A percentile compares a stretch with the other conserved stretches of the same genome.
Conservation (phyloP, 306 rosid species). For the Cicer cuneatum region DNA sequence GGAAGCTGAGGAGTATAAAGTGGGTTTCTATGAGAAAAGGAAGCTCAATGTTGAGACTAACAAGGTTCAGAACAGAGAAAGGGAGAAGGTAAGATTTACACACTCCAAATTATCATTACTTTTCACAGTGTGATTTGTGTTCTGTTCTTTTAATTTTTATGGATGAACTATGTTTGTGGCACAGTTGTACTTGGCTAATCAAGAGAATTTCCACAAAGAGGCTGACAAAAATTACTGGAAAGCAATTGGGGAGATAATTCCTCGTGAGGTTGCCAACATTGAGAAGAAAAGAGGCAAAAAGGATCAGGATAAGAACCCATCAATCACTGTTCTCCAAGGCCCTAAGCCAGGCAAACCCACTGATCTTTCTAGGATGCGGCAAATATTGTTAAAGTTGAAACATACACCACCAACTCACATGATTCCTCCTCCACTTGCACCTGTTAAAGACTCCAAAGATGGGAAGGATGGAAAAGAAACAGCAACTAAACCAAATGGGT, state of each 20-base stretch:
- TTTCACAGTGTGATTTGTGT: background rate
- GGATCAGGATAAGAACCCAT: constrained; percentile 90
- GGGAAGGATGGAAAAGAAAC: constrained; percentile 69
- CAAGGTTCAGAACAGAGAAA: constrained; percentile 85
- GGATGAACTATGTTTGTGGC: constrained; percentile 36
- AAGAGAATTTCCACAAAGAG: constrained; percentile 88
- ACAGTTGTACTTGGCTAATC: constrained; percentile 74
- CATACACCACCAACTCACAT: constrained; percentile 95
- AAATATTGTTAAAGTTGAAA: constrained; percentile 81
- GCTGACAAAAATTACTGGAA: constrained; percentile 98
- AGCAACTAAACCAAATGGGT: constrained; percentile 58
- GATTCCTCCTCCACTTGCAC: constrained; percentile 87
- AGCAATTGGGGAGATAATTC: constrained; percentile 89
- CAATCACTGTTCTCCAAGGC: constrained; percentile 82
- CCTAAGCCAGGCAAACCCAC: constrained; percentile 99
- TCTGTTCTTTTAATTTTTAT: constrained; percentile 26
- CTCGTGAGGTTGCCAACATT: constrained; percentile 85
- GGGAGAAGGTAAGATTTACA: constrained; percentile 74
- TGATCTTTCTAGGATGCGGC: constrained; percentile 91
- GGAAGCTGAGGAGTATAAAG: constrained; percentile 91
- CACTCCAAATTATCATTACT: background rate
- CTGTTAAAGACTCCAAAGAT: constrained; percentile 66
- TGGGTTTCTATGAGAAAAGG: constrained; percentile 88
- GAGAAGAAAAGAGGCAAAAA: constrained; percentile 93
- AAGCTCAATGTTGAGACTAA: constrained; percentile 79